Percentiles rank a stretch among this genome's conserved stretches.
Evolutionary conservation across 2,329 filamentous ascomycete genomes (phyloP).

Genomic region (Cladophialophora psammophila): DNA sequence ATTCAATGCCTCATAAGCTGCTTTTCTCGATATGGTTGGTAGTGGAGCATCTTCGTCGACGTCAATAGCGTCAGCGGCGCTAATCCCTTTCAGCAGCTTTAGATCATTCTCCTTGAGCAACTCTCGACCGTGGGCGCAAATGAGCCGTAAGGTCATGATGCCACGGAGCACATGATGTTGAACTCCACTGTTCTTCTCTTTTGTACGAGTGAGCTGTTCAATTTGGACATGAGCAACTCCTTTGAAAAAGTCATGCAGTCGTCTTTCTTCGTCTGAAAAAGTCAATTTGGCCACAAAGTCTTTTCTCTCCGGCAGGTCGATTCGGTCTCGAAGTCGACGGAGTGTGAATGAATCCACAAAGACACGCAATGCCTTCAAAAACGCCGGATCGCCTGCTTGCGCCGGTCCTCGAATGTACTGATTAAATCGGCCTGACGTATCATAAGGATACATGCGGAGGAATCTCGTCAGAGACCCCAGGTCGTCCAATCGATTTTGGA

Average conservation of each 20-base stretch:
- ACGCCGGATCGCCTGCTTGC: constrained; percentile 83
- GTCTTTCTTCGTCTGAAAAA: constrained; percentile 76
- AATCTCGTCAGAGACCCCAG: constrained; percentile 87
- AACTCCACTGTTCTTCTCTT: constrained; percentile 68
- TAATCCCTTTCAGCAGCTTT: constrained; percentile 78
- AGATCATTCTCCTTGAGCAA: constrained; percentile 85
- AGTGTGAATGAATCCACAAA: constrained; percentile 95
- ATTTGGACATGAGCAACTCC: constrained; percentile 82
- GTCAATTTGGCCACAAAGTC: constrained; percentile 77
- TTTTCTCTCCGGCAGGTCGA: constrained; percentile 76
- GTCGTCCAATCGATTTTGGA: constrained; percentile 93
- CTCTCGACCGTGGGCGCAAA: constrained; percentile 94
- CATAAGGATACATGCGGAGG: constrained; percentile 82
- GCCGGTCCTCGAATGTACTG: constrained; percentile 84
- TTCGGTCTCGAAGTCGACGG: constrained; percentile 88
- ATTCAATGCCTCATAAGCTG: constrained; percentile 85
- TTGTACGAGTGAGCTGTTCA: constrained; percentile 72
- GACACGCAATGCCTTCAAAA: constrained; percentile 83
- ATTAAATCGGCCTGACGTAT: constrained; percentile 76
- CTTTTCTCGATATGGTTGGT: constrained; percentile 67
- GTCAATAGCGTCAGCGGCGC: constrained; percentile 85
- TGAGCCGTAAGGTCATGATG: constrained; percentile 84
- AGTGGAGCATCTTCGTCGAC: constrained; percentile 75
- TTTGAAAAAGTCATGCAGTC: constrained; percentile 84
- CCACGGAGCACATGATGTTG: constrained; percentile 92